Base-by-base conservation (phyloP, 2,329 filamentous ascomycete genomes). In the Biscogniauxia sp. region DNA sequence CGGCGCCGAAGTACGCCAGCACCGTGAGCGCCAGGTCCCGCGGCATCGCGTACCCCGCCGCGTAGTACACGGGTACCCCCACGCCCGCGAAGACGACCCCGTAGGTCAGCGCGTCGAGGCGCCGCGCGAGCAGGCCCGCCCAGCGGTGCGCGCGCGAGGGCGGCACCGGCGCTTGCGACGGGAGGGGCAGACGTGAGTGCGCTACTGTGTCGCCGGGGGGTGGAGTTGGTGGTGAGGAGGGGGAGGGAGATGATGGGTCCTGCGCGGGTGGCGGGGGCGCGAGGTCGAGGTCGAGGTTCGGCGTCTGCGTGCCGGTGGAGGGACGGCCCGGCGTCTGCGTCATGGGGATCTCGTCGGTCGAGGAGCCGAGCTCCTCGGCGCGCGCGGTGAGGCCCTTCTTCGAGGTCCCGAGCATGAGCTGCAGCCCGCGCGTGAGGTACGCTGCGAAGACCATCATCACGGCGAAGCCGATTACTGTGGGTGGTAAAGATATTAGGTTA, bases 1-100 rank as follows among this genome's bases (percentile, higher is more conserved):
- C 70, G 17, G 84, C 82, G 5, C 73, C 71, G 57, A 83, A 79
- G 73, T 84, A 88, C 53, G 79, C 72, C 2, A 88, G 75, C 6
- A 85, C 67, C 60, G 79, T 84, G 65, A 86, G 64, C 32, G 71
- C 66, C 0, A 81, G 71, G 26, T 82, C 80, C 15, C 78, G 65
- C 1, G 80, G 79, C 79, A 82, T 81, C 17, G 77, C 79, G 69
- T 87, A 88, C 17, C 78, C 79, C 0, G 74, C 75, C 4, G 72
- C 70, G 67, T 83, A 87, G 70, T 84, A 86, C 1, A 85, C 68
- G 0, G 85, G 84, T 0, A 86, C 64, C 0, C 85, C 84, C 8
- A 83, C 68, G 55, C 83, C 74, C 32, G 84, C 53, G 63, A 86
- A 80, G 0, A 85, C 50, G 1, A 68, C 9, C 4, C 68, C 59